Evolutionary conservation across 371 early-diverging fungal genomes (phyloP).

Genomic region (Zychaea mexicana): DNA sequence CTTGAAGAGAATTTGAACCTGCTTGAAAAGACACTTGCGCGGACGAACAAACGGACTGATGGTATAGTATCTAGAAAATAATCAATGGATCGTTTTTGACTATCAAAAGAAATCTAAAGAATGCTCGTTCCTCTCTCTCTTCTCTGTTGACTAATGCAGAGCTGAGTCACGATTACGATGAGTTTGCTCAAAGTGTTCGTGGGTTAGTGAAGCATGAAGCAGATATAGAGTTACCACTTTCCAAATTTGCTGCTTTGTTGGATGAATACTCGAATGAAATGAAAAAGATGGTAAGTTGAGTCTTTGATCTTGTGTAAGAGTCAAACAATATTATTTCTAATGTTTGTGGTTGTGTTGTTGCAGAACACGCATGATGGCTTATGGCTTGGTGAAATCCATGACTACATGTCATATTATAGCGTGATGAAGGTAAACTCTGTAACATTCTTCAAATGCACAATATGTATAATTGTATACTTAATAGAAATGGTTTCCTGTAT

Average conservation of each 20-base stretch:
- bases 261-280: conserved; percentile 62
- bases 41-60: conserved; percentile 76
- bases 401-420: conserved; percentile 87
- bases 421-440: conserved; percentile 66
- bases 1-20: conserved; percentile 82
- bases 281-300: conserved; percentile 72
- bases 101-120: background rate
- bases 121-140: background rate
- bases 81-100: background rate
- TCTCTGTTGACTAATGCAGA: conserved; percentile 44
- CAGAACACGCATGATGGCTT: conserved; percentile 56
- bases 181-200: conserved; percentile 70
- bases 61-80: conserved; percentile 31
- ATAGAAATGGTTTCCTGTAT: too few relatives aligned
- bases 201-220: conserved; percentile 85
- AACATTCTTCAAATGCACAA: too few relatives aligned
- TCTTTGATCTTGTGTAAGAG: too few relatives aligned
- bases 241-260: conserved; percentile 65
- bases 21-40: conserved; percentile 75
- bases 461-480: too few relatives aligned
- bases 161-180: conserved; percentile 76
- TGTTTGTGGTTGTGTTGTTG: background rate
- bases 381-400: conserved; percentile 80
- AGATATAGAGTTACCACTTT: conserved; percentile 67
- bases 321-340: too few relatives aligned